Percentiles rank a stretch among this genome's conserved stretches.
phyloP scores from a whole-genome alignment of 73 alveolate species.

The Symbiodinium pilosum region DNA sequence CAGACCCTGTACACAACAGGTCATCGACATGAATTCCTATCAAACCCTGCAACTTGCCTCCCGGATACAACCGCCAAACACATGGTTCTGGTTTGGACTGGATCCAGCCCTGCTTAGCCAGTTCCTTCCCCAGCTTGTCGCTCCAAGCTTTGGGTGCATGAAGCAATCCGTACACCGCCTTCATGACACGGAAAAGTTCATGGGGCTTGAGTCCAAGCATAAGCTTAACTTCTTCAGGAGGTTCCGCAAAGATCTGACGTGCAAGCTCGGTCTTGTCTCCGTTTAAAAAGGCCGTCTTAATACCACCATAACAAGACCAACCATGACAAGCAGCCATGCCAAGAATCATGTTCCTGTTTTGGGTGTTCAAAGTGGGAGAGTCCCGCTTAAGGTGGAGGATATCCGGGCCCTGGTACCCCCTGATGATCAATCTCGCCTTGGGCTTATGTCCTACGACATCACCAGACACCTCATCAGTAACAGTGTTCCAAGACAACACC shows the following conservation, averaged over 20 bases:
- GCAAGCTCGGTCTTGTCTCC: not conserved
- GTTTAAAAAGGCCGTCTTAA: conserved; percentile 24
- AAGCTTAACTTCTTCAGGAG: not conserved
- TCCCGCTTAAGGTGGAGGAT: not conserved
- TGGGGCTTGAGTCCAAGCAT: not conserved
- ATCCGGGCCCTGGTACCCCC: conserved; percentile 1
- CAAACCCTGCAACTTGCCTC: not conserved
- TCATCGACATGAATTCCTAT: conserved; percentile 34
- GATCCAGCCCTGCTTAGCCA: not conserved
- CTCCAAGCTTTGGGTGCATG: conserved; percentile 15
- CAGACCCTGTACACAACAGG: not conserved
- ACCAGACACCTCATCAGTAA: not conserved
- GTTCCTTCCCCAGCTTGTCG: not conserved
- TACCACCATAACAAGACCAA: not conserved
- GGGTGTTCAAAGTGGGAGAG: not conserved
- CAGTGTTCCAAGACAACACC: not conserved
- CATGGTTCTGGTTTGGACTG: conserved; percentile 5
- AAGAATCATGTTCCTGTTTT: not conserved
- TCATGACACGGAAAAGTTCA: not conserved
- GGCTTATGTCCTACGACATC: not conserved
- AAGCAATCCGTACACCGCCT: not conserved
- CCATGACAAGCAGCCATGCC: not conserved
- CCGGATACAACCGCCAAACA: not conserved
- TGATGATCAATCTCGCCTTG: conserved; percentile 32
- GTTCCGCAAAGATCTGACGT: not conserved